Evolutionary conservation across 176 grass and related monocot genomes (phyloP).

Genomic region (Leersia perrieri): DNA sequence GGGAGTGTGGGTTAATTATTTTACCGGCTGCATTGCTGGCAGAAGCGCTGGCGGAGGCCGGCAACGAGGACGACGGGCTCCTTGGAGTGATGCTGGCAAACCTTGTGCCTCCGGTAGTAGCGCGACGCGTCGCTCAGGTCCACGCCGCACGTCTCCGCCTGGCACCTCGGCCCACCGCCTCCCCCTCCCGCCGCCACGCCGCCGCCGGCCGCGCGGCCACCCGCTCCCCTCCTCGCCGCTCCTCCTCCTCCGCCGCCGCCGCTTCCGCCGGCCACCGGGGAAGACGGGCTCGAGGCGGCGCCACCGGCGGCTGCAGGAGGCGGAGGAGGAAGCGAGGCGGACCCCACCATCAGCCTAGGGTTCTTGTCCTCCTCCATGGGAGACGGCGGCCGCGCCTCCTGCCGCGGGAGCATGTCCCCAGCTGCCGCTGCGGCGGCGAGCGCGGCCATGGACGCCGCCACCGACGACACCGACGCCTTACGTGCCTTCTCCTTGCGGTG

Average conservation of each 20-base stretch:
- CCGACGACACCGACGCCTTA: no score
- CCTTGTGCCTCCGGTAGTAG: slow-evolving; percentile 91
- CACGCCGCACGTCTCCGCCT: slow-evolving; percentile 74
- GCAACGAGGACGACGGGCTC: slow-evolving; percentile 68
- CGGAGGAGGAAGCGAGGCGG: background rate
- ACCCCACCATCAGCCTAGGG: background rate
- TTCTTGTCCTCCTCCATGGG: slow-evolving; percentile 33
- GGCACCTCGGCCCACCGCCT: slow-evolving; percentile 53
- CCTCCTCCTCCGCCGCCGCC: slow-evolving; percentile 27
- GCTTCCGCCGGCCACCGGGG: background rate
- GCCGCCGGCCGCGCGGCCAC: slow-evolving; percentile 8
- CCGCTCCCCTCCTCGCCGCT: slow-evolving; percentile 32
- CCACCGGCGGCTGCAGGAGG: background rate
- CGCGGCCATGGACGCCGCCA: slow-evolving; percentile 45
- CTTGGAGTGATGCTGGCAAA: slow-evolving; percentile 82
- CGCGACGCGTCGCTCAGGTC: slow-evolving; percentile 68
- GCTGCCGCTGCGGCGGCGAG: slow-evolving; percentile 44
- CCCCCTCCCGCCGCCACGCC: background rate
- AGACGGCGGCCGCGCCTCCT: background rate
- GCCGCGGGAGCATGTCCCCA: slow-evolving; percentile 19
- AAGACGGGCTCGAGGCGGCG: background rate
- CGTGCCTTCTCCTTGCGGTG: no score
- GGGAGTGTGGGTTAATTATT: no score
- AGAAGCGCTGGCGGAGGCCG: slow-evolving; percentile 95
- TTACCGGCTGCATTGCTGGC: slow-evolving; percentile 99